A percentile compares a stretch with the other conserved stretches of the same genome.
These are phyloP conservation scores for Calonectria honghensis DNA, from an alignment of 2,329 filamentous ascomycete genomes.

Conservation along the genomic window DNA sequence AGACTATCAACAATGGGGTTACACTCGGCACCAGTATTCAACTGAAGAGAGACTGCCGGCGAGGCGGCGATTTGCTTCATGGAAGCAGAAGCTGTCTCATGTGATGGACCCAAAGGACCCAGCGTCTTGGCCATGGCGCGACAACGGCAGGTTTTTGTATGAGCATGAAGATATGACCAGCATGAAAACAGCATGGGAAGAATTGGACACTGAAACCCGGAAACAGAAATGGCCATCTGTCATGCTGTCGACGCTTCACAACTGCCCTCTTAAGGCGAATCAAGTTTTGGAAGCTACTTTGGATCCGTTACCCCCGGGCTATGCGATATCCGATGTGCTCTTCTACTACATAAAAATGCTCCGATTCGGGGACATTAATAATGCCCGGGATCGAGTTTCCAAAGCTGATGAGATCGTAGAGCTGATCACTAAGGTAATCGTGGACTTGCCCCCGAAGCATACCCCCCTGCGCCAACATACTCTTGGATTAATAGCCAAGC, in stretches of 20 bases:
- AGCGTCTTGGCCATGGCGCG: constrained; percentile 52
- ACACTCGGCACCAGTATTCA: constrained; percentile 55
- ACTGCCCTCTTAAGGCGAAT: constrained; percentile 56
- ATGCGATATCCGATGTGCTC: constrained; percentile 62
- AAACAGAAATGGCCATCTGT: constrained; percentile 56
- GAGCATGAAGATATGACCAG: constrained; percentile 52
- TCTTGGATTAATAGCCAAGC: constrained; percentile 59
- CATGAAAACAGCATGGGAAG: constrained; percentile 61
- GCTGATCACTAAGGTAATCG: constrained; percentile 55
- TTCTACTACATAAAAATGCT: constrained; percentile 56
- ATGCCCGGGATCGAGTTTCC: constrained; percentile 47
- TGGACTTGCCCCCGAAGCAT: constrained; percentile 55
- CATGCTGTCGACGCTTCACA: constrained; percentile 61
- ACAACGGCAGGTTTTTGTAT: constrained; percentile 57
- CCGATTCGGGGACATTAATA: constrained; percentile 42
- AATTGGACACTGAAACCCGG: constrained; percentile 53
- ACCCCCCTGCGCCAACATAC: constrained; percentile 63
- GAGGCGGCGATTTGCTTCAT: constrained; percentile 54
- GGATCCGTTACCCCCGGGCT: constrained; percentile 60
- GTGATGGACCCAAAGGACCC: constrained; percentile 46
- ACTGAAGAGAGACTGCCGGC: constrained; percentile 48
- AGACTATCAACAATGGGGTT: constrained; percentile 58
- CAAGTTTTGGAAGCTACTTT: constrained; percentile 62
- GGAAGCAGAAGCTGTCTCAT: constrained; percentile 55
- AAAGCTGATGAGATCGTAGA: constrained; percentile 58